phyloP scores from a whole-genome alignment of 2,329 filamentous ascomycete species.

The Pseudocercospora eumusae region DNA sequence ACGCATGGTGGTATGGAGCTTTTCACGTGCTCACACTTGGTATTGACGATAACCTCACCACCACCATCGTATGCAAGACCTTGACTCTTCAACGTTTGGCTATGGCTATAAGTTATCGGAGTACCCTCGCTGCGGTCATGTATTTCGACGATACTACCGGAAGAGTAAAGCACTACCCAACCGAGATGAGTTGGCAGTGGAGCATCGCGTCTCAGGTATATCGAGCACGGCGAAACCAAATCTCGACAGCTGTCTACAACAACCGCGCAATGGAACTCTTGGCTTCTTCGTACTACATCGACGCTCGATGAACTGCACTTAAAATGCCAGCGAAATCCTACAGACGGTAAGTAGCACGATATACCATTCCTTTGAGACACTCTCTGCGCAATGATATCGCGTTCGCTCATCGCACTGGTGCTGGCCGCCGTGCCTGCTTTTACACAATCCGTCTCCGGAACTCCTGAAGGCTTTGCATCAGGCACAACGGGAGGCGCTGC shows the following conservation, averaged over 20 bases:
- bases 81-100: background rate
- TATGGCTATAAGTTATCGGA: background rate
- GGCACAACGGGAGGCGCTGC: slow-evolving; percentile 63
- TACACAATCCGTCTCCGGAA: slow-evolving; percentile 31
- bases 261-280: background rate
- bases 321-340: background rate
- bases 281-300: background rate
- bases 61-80: background rate
- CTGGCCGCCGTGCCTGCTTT: slow-evolving; percentile 54
- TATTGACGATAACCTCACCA: background rate
- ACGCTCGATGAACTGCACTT: background rate
- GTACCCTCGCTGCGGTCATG: background rate
- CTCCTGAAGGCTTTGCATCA: slow-evolving; percentile 53
- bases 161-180: background rate
- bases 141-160: too few relatives aligned
- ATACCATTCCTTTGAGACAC: background rate
- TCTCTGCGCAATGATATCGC: slow-evolving; percentile 12
- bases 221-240: background rate
- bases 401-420: slow-evolving; percentile 47
- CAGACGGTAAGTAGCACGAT: background rate
- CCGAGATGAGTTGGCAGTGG: background rate
- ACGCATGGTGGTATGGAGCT: background rate
- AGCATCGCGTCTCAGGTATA: background rate
- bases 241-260: background rate
- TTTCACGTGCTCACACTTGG: background rate